Evolutionary conservation across 2,329 filamentous ascomycete genomes (phyloP), one percentile per base, ranked within the genome.

Genomic region (Lachnellula occidentalis): DNA sequence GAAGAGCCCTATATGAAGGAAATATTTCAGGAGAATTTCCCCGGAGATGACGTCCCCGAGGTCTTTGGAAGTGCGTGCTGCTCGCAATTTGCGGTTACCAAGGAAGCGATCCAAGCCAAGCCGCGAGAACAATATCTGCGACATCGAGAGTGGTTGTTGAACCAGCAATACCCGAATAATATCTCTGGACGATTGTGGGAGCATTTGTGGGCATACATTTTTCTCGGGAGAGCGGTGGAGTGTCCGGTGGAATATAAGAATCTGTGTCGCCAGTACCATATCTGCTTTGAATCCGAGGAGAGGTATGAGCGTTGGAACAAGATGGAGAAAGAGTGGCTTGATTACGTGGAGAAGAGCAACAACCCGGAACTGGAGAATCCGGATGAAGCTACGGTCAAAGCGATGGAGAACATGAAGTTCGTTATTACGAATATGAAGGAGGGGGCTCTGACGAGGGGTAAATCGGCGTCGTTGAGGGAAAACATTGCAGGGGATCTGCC

Each of bases 61-160:
- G 62, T 73, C 21, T 73, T 84, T 7, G 79, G 74, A 2, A 76
- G 77, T 2, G 74, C 80, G 7, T 86, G 82, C 66, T 86, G 82
- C 66, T 80, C 82, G 22, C 83, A 86, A 66, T 86, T 86, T 59
- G 83, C 78, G 1, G 79, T 84, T 11, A 79, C 79, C 5, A 70
- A 74, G 8, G 74, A 78, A 15, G 75, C 75, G 42, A 73, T 86
- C 27, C 72, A 65, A 2, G 63, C 69, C 42, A 72, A 79, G 34
- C 72, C 79, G 2, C 69, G 66, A 51, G 72, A 73, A 15, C 78
- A 80, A 51, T 86, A 85, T 59, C 60, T 78, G 31, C 72, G 73
- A 36, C 78, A 78, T 62, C 74, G 81, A 3, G 69, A 80, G 34
- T 86, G 83, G 83, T 61, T 86, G 39, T 64, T 82, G 15, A 71